Base-by-base conservation (phyloP, 352 stramenopile genomes). In the Phytophthora citricola region DNA sequence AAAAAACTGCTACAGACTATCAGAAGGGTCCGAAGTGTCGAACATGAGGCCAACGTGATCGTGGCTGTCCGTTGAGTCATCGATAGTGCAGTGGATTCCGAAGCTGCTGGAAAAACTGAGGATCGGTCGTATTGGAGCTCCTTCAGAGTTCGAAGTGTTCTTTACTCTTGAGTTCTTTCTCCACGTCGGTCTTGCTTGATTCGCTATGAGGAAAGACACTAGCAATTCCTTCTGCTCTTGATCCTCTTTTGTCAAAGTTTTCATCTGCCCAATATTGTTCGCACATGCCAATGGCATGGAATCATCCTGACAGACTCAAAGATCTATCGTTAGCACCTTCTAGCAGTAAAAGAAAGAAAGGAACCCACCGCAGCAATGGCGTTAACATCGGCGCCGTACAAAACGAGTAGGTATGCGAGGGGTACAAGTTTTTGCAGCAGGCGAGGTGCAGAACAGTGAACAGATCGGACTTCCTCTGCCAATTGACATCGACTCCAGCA, bases 341-440 rank as follows among this genome's bases (percentile, higher is more conserved):
- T 7, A 61, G n/a, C 46, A 22, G 36, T 39, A 24, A 20, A 4
- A 32, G 4, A 58, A 5, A 14, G 46, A 0, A 47, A 15, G 8
- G n/a, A 17, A 26, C 65, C 57, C 48, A 92, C 85, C 52, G 67
- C 50, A 11, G 85, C 84, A 47, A 92, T 80, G 8, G 85, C 80
- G 39, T 94, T 94, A 8, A 91, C 80, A 54, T 94, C 85, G 0
- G 83, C 84, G 5, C 79, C 85, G 58, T 86, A 91, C 29, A 92
- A 52, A 22, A 94, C 59, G 27, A 94, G 73, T 39, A 94, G 31
- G 48, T 90, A 84, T 11, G 77, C 76, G 47, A 91, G 73, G 17
- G 67, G 51, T 79, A 91, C 52, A 92, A 62, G 32, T 83, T 89
- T 46, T 85, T 85, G 44, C 48, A 32, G 59, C 85, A 92, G 22